Conservation (phyloP, 2,329 filamentous ascomycete species). For the Orbilia javanica region DNA sequence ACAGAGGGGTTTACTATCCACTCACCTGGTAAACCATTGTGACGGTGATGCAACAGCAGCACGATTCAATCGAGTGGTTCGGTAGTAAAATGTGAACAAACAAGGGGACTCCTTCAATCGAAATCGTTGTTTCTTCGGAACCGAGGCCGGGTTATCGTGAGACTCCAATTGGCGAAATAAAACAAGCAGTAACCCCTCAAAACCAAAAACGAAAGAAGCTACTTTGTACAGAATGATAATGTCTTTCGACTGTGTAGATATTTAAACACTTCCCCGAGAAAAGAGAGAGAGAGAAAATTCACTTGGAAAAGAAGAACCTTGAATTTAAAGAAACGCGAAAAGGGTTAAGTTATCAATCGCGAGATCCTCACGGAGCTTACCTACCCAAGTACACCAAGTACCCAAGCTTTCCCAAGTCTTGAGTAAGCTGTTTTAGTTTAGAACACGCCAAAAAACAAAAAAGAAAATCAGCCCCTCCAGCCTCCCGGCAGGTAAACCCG, state of each 20-base stretch:
- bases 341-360: no score
- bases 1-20: neutral
- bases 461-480: neutral
- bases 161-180: neutral
- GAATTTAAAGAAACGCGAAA: no score
- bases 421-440: no score
- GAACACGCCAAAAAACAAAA: neutral
- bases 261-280: no score
- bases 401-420: neutral
- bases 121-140: no score
- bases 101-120: no score
- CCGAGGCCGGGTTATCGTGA: slow-evolving; percentile 11
- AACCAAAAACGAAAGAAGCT: no score
- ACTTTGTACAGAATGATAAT: no score
- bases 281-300: no score
- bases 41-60: neutral
- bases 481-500: neutral
- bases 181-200: neutral
- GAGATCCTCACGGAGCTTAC: no score
- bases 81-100: neutral
- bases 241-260: neutral
- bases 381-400: no score
- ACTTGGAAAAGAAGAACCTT: no score
- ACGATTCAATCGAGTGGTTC: neutral
- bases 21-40: slow-evolving; percentile 23